phyloP scores from a whole-genome alignment of 441 rosid species.

The Pelargonium fulgidum region DNA sequence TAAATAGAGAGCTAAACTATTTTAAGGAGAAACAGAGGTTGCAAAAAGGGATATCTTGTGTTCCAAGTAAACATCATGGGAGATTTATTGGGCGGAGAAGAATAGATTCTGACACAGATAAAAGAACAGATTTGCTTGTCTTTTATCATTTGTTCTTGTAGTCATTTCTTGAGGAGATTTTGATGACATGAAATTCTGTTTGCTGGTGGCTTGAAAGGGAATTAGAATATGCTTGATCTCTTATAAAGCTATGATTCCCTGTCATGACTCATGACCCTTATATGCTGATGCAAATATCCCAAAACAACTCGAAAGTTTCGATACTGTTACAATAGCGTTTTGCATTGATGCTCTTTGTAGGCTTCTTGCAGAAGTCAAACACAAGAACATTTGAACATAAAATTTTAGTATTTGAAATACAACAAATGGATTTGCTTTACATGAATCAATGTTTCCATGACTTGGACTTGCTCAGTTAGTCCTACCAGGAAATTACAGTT shows the following conservation, averaged over 20 bases:
- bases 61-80: slow-evolving; percentile 16
- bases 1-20: neutral
- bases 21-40: slow-evolving; percentile 7
- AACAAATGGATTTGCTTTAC: neutral
- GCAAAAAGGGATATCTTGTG: slow-evolving; percentile 16
- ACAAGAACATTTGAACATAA: neutral
- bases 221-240: neutral
- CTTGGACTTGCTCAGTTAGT: slow-evolving; percentile 7
- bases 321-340: too few species aligned
- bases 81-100: slow-evolving; percentile 20
- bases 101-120: slow-evolving; percentile 23
- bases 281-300: neutral
- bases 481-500: slow-evolving; percentile 7
- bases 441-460: slow-evolving; percentile 10
- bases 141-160: neutral
- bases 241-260: neutral
- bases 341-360: too few species aligned
- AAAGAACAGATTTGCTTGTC: slow-evolving; percentile 13
- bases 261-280: neutral
- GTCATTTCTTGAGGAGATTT: slow-evolving; percentile 8
- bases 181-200: neutral
- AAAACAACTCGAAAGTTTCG: neutral
- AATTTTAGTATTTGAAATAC: neutral
- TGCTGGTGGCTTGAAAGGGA: neutral
- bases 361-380: neutral